Base-by-base conservation (phyloP, 2,329 filamentous ascomycete species). In the Fonsecaea multimorphosa region DNA sequence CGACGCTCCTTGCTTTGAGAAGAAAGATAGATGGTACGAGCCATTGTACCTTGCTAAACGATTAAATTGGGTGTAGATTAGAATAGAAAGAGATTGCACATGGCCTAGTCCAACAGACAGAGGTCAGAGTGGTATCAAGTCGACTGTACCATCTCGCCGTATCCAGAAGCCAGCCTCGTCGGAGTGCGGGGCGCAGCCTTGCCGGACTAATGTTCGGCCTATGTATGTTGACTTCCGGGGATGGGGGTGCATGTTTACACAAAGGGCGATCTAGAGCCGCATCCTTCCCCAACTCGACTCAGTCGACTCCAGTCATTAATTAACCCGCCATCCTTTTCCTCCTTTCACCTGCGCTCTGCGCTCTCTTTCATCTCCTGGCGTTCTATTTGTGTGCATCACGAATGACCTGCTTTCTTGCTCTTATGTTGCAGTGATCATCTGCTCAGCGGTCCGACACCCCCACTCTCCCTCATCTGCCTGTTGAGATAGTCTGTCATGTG, bases 401-500 rank as follows among this genome's bases (percentile, higher is more conserved):
- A 49, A 24, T 24, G 22, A 49, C 44, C 19, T 49, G 19, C 19
- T 8, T 49, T 49, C 22, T 24, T 24, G 22, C 19, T 24, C 44
- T 11, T 49, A 40, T 24, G 36, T 24, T 32, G 31, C 19, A 19
- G 58, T 44, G 34, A 46, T 63, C 60, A 51, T 29, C 60, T 32
- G 51, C 53, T 40, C 29, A 7, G 16, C 6, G 16, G n/a, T 19
- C 22, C 51, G 11, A 52, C 44, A 24, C 58, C 58, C 29, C 57
- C 49, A 52, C 51, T 32, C 29, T 38, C 29, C 27, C 38, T 46
- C 59, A 56, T 58, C 58, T 65, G 65, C 65, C 65, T 67, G 65
- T 58, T 22, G 49, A 16, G 46, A 31, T 29, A 56, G 24, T 57
- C 56, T 65, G 67, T 67, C 67, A 69, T 69, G 67, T 69, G 67